A percentile compares a stretch with the other conserved stretches of the same genome.
phyloP scores from a whole-genome alignment of 2,329 filamentous ascomycete species.

The Aspergillus cejpii region DNA sequence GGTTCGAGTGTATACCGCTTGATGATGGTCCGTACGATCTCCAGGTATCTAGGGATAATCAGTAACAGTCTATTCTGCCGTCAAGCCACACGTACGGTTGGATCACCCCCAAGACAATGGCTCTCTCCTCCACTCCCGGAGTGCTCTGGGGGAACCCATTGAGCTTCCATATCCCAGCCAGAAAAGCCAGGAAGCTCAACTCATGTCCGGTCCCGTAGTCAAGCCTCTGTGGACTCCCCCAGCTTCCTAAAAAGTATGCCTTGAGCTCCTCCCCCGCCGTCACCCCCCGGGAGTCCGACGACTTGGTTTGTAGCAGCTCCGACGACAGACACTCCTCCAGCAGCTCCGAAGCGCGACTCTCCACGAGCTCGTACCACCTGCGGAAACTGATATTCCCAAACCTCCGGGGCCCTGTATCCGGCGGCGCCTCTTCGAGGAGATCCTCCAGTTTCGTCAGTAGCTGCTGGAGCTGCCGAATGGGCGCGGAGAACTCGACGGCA shows the following conservation, averaged over 20 bases:
- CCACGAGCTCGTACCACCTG: constrained; percentile 68
- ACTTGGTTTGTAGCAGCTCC: constrained; percentile 38
- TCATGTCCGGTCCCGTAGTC: constrained; percentile 98
- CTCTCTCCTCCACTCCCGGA: constrained; percentile 58
- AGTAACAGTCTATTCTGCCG: background rate
- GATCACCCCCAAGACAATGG: constrained; percentile 73
- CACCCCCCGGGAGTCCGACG: constrained; percentile 28
- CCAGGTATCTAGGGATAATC: constrained; percentile 57
- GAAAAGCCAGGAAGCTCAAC: constrained; percentile 85
- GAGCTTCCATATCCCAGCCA: constrained; percentile 86
- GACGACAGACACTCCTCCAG: constrained; percentile 52
- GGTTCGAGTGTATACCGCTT: constrained; percentile 88
- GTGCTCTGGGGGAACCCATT: constrained; percentile 61
- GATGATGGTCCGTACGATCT: constrained; percentile 74
- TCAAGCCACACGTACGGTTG: constrained; percentile 59
- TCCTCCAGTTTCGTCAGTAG: constrained; percentile 59
- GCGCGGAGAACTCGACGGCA: constrained; percentile 46
- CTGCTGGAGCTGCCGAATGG: constrained; percentile 58
- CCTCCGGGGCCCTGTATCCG: constrained; percentile 74
- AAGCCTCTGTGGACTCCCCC: constrained; percentile 79
- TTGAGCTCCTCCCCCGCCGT: constrained; percentile 61
- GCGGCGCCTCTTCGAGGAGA: constrained; percentile 71
- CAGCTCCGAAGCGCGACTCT: constrained; percentile 52
- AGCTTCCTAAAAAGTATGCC: constrained; percentile 74
- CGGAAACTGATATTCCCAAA: constrained; percentile 92